Evolutionary conservation across 1,284 basidiomycete species (phyloP).

Genomic region (Moesziomyces globuligerus): DNA sequence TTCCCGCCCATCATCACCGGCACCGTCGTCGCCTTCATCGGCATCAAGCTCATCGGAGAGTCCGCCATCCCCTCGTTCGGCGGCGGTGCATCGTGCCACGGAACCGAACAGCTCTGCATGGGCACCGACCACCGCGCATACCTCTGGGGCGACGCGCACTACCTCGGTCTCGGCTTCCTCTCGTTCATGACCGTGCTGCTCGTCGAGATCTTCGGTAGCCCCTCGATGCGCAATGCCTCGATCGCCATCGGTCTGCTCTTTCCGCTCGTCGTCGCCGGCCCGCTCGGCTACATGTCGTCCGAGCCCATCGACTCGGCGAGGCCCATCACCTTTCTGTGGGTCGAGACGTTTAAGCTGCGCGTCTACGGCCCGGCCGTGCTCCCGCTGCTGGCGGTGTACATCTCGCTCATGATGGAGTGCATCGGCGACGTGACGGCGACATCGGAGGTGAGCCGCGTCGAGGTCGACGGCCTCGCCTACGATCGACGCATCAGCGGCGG

Average conservation of each 20-base stretch:
- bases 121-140: slow-evolving; percentile 71
- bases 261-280: slow-evolving; percentile 53
- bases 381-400: slow-evolving; percentile 83
- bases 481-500: slow-evolving; percentile 86
- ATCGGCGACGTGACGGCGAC: slow-evolving; percentile 88
- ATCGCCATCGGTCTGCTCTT: slow-evolving; percentile 67
- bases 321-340: slow-evolving; percentile 70
- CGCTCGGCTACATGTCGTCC: slow-evolving; percentile 49
- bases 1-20: slow-evolving; percentile 84
- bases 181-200: slow-evolving; percentile 81
- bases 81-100: slow-evolving; percentile 75
- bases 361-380: slow-evolving; percentile 84
- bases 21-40: slow-evolving; percentile 70
- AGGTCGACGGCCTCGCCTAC: slow-evolving; percentile 69
- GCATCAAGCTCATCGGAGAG: slow-evolving; percentile 77
- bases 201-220: slow-evolving; percentile 77
- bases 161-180: slow-evolving; percentile 85
- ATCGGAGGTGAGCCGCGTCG: slow-evolving; percentile 79
- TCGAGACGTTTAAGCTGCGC: slow-evolving; percentile 79
- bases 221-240: slow-evolving; percentile 77
- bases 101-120: slow-evolving; percentile 72
- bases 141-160: slow-evolving; percentile 79
- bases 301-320: slow-evolving; percentile 45
- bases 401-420: slow-evolving; percentile 76
- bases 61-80: slow-evolving; percentile 83